phyloP scores from a whole-genome alignment of 495 filamentous ascomycete species.

The Xylaria sp. region DNA sequence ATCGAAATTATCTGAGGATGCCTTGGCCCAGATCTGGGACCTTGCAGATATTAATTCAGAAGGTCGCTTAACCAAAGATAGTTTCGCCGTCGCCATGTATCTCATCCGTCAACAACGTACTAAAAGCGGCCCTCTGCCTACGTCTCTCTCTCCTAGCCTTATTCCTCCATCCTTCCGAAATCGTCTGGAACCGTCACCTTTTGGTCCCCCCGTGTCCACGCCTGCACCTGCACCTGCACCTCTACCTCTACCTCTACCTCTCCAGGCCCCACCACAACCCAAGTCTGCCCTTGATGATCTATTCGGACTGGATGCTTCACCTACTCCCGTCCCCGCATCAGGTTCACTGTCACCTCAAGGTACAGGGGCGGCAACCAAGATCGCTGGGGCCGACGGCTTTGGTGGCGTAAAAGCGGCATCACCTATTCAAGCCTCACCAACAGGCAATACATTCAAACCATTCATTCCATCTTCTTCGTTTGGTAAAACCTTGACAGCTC shows the following conservation, averaged over 20 bases:
- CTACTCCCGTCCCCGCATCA: constrained; percentile 63
- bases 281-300: constrained; percentile 89
- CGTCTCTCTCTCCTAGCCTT: constrained; percentile 76
- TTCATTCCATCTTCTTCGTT: constrained; percentile 92
- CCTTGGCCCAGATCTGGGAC: constrained; percentile 96
- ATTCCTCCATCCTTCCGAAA: constrained; percentile 89
- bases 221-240: constrained; percentile 54
- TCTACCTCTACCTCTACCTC: too few species aligned
- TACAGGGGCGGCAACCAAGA: constrained; percentile 46
- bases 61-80: constrained; percentile 82
- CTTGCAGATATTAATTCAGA: constrained; percentile 92
- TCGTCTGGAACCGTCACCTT: constrained; percentile 60
- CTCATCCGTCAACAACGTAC: constrained; percentile 86
- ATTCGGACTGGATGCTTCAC: constrained; percentile 81
- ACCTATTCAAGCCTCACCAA: constrained; percentile 55
- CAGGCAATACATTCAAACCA: constrained; percentile 75
- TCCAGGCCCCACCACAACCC: constrained; percentile 59
- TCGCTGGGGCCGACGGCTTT: constrained; percentile 63
- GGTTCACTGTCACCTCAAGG: constrained; percentile 74
- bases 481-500: constrained; percentile 79
- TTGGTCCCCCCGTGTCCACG: constrained; percentile 53
- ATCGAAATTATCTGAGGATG: constrained; percentile 87
- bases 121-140: constrained; percentile 71
- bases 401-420: constrained; percentile 59
- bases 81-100: constrained; percentile 98